Evolutionary conservation across 2,329 filamentous ascomycete species (phyloP), one percentile per base, ranked within the genome.

Genomic region (Aspergillus neoniger): DNA sequence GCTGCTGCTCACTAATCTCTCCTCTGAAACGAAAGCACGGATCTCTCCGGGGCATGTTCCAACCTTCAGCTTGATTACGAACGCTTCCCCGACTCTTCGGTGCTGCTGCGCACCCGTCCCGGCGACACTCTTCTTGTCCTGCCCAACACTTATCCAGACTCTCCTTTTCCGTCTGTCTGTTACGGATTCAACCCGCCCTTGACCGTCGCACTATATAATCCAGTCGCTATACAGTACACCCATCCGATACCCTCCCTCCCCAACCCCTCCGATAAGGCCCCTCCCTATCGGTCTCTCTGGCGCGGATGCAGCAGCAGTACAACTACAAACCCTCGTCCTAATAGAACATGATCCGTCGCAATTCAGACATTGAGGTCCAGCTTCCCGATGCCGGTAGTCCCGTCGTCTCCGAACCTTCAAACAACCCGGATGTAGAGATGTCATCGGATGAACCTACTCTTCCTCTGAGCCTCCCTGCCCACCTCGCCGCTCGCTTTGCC

Each of bases 401-500:
- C 43, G 63, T 68, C 32, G 67, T 70, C 44, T 65, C 69, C 7
- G 69, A 70, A 32, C 60, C 67, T 43, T 36, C 69, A 41, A 67
- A 65, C 47, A 70, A 72, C 57, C 55, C 72, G 41, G 78, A 80
- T 60, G 68, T 80, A 63, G 77, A 80, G 62, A 80, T 81, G 79
- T 66, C 74, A 17, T 72, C 73, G 14, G 74, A 75, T 47, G 72
- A 76, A 39, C 66, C 70, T 17, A 54, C 69, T 28, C 72, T 75
- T 61, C 70, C 78, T 59, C 78, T 82, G 62, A 78, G 80, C 53
- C 83, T 86, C 36, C 86, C 86, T 14, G 79, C 86, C 55, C 84
- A 85, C 65, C 83, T 88, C 66, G 85, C 85, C 65, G 86, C 86
- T 62, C 86, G 86, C 68, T 86, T 88, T 76, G 85, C 85, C 71